Percentiles rank a stretch among this genome's conserved stretches.
Evolutionary conservation across 2,329 filamentous ascomycete genomes (phyloP).

Genomic region (Aaosphaeria pasadenensis): DNA sequence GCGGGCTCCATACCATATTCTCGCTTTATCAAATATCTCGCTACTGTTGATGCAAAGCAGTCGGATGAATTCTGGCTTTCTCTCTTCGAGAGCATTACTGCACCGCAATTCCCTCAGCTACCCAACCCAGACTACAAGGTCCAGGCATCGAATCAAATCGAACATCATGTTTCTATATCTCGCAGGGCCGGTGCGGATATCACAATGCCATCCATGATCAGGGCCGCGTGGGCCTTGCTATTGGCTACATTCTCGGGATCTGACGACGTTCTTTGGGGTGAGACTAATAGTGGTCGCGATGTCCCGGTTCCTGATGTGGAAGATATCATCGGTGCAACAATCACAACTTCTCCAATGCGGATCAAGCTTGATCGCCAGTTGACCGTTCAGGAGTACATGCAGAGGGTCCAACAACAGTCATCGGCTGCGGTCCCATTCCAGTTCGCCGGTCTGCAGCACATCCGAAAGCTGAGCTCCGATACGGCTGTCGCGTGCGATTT

Average conservation of each 20-base stretch:
- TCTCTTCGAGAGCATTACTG: constrained; percentile 22
- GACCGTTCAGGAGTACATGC: constrained; percentile 22
- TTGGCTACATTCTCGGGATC: constrained; percentile 46
- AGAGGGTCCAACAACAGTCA: constrained; percentile 24
- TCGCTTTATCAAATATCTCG: constrained; percentile 30
- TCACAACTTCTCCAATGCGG: constrained; percentile 43
- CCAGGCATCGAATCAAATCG: constrained; percentile 23
- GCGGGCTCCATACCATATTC: constrained; percentile 24
- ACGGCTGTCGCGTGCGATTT: constrained; percentile 45
- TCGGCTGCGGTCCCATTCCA: constrained; percentile 29
- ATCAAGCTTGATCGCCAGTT: constrained; percentile 35
- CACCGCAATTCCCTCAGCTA: constrained; percentile 31
- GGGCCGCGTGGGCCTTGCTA: constrained; percentile 47
- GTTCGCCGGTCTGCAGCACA: constrained; percentile 48
- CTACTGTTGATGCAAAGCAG: constrained; percentile 19
- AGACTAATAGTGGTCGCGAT: constrained; percentile 37
- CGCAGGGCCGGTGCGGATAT: constrained; percentile 21
- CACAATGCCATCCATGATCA: constrained; percentile 38
- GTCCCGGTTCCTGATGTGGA: constrained; percentile 33
- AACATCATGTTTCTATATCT: constrained; percentile 15
- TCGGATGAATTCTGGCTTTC: constrained; percentile 27
- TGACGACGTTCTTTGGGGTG: constrained; percentile 49
- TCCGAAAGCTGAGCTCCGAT: constrained; percentile 37
- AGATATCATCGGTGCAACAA: constrained; percentile 40
- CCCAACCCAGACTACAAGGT: constrained; percentile 29